These are phyloP conservation scores for Pulicaria dysenterica DNA, from an alignment of 129 eudicot genomes.

Conservation along the genomic window DNA sequence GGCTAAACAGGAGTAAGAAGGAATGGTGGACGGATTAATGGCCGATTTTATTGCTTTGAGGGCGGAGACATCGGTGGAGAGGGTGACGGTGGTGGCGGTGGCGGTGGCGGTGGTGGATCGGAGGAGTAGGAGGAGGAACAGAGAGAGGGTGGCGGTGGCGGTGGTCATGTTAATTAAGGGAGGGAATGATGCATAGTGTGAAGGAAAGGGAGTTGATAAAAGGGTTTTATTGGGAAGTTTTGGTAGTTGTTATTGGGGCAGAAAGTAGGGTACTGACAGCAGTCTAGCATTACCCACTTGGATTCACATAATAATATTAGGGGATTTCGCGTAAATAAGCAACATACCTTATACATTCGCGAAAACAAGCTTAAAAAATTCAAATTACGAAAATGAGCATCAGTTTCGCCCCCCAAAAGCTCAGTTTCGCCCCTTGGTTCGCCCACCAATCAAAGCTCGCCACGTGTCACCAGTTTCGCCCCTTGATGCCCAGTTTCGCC, in stretches of 20 bases:
- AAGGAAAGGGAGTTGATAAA: not conserved
- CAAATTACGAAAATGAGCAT: too few species aligned
- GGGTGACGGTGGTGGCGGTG: slow-evolving; percentile 34
- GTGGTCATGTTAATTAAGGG: slow-evolving; percentile 21
- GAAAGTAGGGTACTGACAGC: slow-evolving; percentile 4
- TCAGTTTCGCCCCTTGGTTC: too few species aligned
- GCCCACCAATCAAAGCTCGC: too few species aligned
- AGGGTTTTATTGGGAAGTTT: slow-evolving; percentile 30
- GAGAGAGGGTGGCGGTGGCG: slow-evolving; percentile 3
- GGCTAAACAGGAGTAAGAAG: slow-evolving; percentile 62
- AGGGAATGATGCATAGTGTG: slow-evolving; percentile 26
- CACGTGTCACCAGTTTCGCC: too few species aligned
- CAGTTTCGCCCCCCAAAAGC: too few species aligned
- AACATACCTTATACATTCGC: too few species aligned
- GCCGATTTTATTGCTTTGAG: slow-evolving; percentile 60
- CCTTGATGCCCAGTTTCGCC: too few species aligned
- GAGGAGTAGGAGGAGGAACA: slow-evolving; percentile 22
- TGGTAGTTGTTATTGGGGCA: slow-evolving; percentile 29
- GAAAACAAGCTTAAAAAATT: too few species aligned
- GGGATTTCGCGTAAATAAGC: too few species aligned
- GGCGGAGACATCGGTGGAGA: slow-evolving; percentile 54
- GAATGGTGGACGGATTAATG: slow-evolving; percentile 58
- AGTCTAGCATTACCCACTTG: slow-evolving; percentile 24
- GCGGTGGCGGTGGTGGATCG: not conserved
- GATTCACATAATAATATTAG: not conserved